Base-by-base conservation (phyloP, 495 filamentous ascomycete species). In the Penicillium lagena region DNA sequence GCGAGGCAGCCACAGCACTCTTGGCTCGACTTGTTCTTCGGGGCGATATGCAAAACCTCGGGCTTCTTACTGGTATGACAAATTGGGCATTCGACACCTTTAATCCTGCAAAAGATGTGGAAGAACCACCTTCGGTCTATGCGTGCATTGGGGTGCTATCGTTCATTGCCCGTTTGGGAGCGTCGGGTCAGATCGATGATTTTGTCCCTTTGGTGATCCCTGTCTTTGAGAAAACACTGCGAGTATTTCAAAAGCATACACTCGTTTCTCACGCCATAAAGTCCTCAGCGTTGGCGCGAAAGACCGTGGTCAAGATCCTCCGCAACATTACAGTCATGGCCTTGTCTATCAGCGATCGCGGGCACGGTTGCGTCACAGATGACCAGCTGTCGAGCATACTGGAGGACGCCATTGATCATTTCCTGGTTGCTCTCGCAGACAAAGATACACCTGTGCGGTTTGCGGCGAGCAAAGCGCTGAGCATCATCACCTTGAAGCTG, bases 401-500 rank as follows among this genome's bases (percentile, higher is more conserved):
- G 38, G 72, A 77, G 56, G 71, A 75, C 40, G 47, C 64, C 1
- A 72, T 94, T n/a, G 88, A 96, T 56, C 76, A 83, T 37, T 81
- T 84, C 12, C 83, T 99, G 47, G 57, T 63, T 11, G 50, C 65
- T 9, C 72, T 97, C 7, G 79, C 77, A 9, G 90, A 97, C 55
- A 85, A 87, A 45, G 89, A 96, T 51, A 96, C 90, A 0, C 85
- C 87, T 7, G 88, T 97, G 28, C 75, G 93, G 32, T 79, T 94
- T 60, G 85, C 91, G 30, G 87, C 91, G 9, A 94, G 89, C 64
- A 99, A 99, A 66, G 85, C 90, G 11, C 76, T 97, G 38, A 94
- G 88, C 50, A 76, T 95, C 27, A 80, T 97, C 50, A 82, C 89
- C 0, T 65, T 87, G 40, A 86, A 86, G 53, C 66, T 98, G 4